phyloP scores from a whole-genome alignment of 2,329 filamentous ascomycete species.

The Knufia petricola region DNA sequence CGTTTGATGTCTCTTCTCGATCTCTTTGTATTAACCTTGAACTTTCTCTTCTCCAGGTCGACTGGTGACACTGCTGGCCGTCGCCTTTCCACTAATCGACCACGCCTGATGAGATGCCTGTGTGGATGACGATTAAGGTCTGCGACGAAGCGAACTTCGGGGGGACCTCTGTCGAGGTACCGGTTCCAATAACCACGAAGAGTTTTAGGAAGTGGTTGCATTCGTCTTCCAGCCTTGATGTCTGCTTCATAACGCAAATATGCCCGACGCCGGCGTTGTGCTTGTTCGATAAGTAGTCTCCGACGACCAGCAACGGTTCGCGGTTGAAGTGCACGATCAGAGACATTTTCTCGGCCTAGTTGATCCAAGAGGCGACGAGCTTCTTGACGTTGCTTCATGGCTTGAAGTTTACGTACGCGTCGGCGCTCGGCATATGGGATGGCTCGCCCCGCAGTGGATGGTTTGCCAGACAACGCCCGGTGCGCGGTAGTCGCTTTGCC shows the following conservation, averaged over 20 bases:
- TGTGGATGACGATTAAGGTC: not conserved
- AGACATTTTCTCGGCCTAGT: not conserved
- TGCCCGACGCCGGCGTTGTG: not conserved
- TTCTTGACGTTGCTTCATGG: not conserved
- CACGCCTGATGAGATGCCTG: not conserved
- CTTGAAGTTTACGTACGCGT: not conserved
- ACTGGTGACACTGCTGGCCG: not conserved
- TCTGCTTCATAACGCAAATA: slow-evolving; percentile 2
- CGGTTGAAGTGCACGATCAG: not conserved
- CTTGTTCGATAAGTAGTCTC: not conserved
- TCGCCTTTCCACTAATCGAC: not conserved
- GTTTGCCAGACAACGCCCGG: not conserved
- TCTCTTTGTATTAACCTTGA: not conserved
- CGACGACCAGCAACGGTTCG: not conserved
- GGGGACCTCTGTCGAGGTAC: not conserved
- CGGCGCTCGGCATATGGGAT: not conserved
- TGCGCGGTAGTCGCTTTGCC: not conserved
- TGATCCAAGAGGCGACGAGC: not conserved
- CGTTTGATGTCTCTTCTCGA: too few relatives aligned
- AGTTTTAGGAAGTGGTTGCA: not conserved
- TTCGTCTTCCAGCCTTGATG: slow-evolving; percentile 1
- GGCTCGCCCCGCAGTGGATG: not conserved
- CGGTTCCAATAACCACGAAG: not conserved
- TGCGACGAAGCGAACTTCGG: not conserved
- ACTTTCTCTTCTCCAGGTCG: not conserved